Base-by-base conservation (phyloP, 331 rosid species). In the Arachis monticola region DNA sequence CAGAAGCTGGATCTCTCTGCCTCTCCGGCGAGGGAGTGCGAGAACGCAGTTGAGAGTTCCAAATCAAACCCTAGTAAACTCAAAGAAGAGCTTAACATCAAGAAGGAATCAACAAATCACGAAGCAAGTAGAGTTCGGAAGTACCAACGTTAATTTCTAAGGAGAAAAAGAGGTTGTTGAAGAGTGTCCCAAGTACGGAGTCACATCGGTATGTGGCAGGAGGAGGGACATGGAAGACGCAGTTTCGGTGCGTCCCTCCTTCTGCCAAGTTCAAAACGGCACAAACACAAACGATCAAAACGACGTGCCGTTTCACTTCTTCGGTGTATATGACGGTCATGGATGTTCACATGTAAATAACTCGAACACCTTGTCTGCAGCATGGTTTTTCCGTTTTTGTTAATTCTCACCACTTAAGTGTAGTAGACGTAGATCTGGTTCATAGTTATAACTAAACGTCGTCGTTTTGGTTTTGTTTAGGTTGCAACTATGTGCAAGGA, bases 161-260 rank as follows among this genome's bases (percentile, higher is more conserved):
- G 64, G 64, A 14, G 58, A 55, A 32, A 8, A 3, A 14, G 70
- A 72, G 10, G 64, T 0, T 27, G 74, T 8, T 10, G 70, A 38
- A 1, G 89, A 64, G 7, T n/a, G 13, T 55, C 89, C 86, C 1
- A 86, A 82, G 62, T 89, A 74, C 8, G 95, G 98, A 0, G 81
- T 88, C 7, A 91, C 96, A 2, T 91, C 98, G 1, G 95, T 94
- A 40, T 90, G 98, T 60, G 98, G 98, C 1, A 76, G 97, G 31
- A 85, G 97, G 47, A 82, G 96, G 76, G 98, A 94, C 17, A 94
- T 94, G 98, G 98, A 94, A 70, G 98, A 94, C 42, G 79, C 91
- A 0, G 92, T 90, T 64, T 91, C 96, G 1, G 84, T 90, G 17
- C 85, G 72, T 63, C 91, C 91, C 0, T 81, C 61, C 3, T 82